Percentiles rank a stretch among this genome's conserved stretches.
Conservation (phyloP, 805 yeast species). For the Hanseniaspora thailandica region DNA sequence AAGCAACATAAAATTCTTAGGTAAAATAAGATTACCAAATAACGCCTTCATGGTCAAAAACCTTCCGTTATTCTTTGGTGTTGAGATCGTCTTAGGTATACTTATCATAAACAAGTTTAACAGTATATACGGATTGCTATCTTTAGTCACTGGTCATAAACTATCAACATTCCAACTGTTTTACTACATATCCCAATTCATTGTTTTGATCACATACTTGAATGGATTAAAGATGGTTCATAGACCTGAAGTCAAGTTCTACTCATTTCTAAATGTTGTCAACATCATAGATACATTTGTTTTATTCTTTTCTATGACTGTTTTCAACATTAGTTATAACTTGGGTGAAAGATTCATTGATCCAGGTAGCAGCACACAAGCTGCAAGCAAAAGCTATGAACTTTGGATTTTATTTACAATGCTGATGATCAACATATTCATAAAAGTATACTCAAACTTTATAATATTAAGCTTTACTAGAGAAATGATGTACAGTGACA, state of each 20-base stretch:
- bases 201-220: constrained; percentile 52
- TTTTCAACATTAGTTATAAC: constrained; percentile 8
- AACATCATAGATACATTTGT: constrained; percentile 51
- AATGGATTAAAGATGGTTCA: constrained; percentile 43
- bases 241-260: constrained; percentile 46
- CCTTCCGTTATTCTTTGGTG: constrained; percentile 76
- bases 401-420: constrained; percentile 5
- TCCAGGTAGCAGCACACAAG: constrained; percentile 11
- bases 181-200: constrained; percentile 53
- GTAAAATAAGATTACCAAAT: constrained; percentile 8
- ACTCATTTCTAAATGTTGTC: constrained; percentile 50
- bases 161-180: constrained; percentile 57
- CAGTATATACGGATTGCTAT: constrained; percentile 75
- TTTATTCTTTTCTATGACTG: constrained; percentile 7
- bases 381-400: constrained; percentile 8
- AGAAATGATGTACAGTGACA: constrained; percentile 3
- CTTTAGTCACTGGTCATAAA: constrained; percentile 71
- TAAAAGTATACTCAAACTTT: constrained; percentile 11
- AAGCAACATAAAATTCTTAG: constrained; percentile 3
- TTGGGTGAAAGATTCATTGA: constrained; percentile 3
- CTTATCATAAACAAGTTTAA: constrained; percentile 79
- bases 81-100: constrained; percentile 63
- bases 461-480: constrained; percentile 2
- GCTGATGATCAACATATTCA: constrained; percentile 4
- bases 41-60: constrained; percentile 50